Percentiles rank a stretch among this genome's conserved stretches.
phyloP scores from a whole-genome alignment of 208 protist genomes.

The Herpetomonas muscarum region DNA sequence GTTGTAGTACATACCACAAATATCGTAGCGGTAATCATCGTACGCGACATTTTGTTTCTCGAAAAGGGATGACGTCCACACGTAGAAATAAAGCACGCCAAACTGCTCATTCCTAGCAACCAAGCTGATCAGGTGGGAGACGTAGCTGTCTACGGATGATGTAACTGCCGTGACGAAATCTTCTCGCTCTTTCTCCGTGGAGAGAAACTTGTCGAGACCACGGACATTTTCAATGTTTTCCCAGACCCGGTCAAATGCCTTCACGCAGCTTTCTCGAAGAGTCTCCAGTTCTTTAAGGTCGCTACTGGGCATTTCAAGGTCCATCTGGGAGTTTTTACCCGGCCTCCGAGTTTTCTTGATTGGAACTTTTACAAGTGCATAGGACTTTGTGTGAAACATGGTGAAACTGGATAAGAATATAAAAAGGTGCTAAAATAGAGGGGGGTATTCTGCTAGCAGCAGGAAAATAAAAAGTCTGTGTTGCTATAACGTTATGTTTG shows the following conservation, averaged over 20 bases:
- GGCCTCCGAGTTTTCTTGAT: constrained; percentile 24
- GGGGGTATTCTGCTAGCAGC: no score
- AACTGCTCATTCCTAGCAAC: constrained; percentile 32
- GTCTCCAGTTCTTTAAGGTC: constrained; percentile 37
- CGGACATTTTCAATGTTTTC: constrained; percentile 21
- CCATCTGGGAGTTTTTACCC: constrained; percentile 27
- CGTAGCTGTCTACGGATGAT: constrained; percentile 32
- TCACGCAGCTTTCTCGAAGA: constrained; percentile 28
- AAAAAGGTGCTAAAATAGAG: no score
- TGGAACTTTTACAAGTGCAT: constrained; percentile 27
- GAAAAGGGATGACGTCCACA: constrained; percentile 44
- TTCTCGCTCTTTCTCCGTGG: constrained; percentile 22
- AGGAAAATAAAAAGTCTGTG: background rate
- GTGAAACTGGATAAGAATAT: no score
- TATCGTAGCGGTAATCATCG: constrained; percentile 74
- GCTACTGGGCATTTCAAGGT: constrained; percentile 19
- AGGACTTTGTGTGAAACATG: constrained; percentile 5
- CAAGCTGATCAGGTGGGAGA: constrained; percentile 14
- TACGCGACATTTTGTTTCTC: constrained; percentile 34
- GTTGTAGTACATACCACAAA: constrained; percentile 66
- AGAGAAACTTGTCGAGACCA: constrained; percentile 7
- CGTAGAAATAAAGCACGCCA: constrained; percentile 41
- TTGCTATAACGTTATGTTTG: no score
- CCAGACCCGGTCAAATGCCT: constrained; percentile 25
- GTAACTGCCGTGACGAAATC: constrained; percentile 28